Evolutionary conservation across 1,139 yeast species (phyloP), one percentile per base, ranked within the genome.

Genomic region (Kurtzmaniella quercitrusa): DNA sequence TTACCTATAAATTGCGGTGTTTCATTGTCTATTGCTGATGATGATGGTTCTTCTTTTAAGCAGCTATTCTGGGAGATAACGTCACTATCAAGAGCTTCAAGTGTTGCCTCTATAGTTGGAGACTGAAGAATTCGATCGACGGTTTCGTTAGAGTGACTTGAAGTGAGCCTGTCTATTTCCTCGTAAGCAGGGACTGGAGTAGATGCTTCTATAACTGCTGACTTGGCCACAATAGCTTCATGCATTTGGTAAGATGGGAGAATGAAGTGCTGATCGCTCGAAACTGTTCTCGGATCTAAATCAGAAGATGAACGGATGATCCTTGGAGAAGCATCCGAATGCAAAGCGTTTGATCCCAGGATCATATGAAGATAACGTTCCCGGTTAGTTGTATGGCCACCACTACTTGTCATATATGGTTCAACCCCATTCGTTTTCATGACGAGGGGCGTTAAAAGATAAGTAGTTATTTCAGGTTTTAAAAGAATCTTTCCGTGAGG

Each of bases 191-290:
- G 33, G 12, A n/a, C 33, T 7, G 33, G 33, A 11, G 5, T n/a
- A 5, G 15, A 7, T 2, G 9, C 12, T 11, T 34, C 23, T 11
- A 28, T n/a, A 5, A 28, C 14, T 11, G 15, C 33, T 6, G 30
- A 17, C 36, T 40, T 42, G 9, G 40, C 42, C 19, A 42, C 42
- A 7, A 42, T 36, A 12, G 42, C 42, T 20, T 42, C 42, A 19
- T 42, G 40, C 45, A 42, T 42, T 17, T 42, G 42, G 20, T 42
- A 42, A 2, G 45, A 42, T 4, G 45, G 45, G 8, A 42, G 20
- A 16, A 40, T 40, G 14, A 12, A 35, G 14, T 35, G 35, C n/a
- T 21, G 20, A 9, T 21, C 23, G 23, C 23, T 21, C 23, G 23
- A 9, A 9, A 21, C 23, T 9, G 6, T 21, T 6, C 23, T 21